Percentiles rank a stretch among this genome's conserved stretches.
Conservation (phyloP, 345 rosid genomes). For the Garcia nutans region DNA sequence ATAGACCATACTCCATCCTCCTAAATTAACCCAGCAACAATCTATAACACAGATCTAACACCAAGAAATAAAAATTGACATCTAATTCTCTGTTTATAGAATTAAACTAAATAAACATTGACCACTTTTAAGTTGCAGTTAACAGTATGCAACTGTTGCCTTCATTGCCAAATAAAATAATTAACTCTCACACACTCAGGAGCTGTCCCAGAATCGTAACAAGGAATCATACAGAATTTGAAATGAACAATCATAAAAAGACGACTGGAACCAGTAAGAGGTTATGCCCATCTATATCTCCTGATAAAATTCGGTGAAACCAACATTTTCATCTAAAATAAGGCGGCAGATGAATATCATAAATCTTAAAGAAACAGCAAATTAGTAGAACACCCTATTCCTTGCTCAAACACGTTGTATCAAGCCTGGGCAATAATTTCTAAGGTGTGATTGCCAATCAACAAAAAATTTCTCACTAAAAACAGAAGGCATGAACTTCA, state of each 20-base stretch:
- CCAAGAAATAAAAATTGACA: background rate
- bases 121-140: background rate
- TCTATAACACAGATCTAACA: no score
- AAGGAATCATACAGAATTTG: background rate
- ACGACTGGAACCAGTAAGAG: background rate
- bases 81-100: background rate
- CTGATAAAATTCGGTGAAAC: background rate
- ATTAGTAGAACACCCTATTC: background rate
- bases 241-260: background rate
- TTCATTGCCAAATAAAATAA: background rate
- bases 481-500: background rate
- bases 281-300: background rate
- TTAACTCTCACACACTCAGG: background rate
- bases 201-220: background rate
- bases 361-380: background rate
- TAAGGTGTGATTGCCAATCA: background rate
- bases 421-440: slow-evolving; percentile 3
- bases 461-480: background rate
- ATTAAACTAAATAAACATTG: background rate
- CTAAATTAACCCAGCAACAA: no score
- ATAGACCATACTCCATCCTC: no score
- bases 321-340: background rate
- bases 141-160: background rate
- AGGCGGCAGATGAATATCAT: background rate
- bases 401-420: background rate